Percentiles rank a stretch among this genome's conserved stretches.
Evolutionary conservation across 306 rosid species (phyloP).

Genomic region (Quillaja saponaria): DNA sequence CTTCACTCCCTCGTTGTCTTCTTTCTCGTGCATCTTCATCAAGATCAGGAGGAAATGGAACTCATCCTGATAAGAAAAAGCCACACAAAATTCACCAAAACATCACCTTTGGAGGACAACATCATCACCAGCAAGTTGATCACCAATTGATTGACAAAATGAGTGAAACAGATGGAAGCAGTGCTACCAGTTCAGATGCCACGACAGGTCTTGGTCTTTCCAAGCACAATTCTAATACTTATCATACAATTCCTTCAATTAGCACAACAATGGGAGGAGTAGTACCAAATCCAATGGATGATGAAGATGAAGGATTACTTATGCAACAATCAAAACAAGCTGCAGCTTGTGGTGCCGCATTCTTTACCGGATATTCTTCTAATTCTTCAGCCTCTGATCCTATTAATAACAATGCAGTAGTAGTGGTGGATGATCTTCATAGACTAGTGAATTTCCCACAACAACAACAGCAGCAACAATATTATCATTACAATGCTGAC

Average conservation of each 20-base stretch:
- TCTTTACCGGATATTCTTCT: conserved; percentile 31
- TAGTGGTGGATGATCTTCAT: conserved; percentile 71
- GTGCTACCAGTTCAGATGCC: conserved; percentile 35
- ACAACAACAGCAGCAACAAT: conserved; percentile 61
- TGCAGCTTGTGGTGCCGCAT: conserved; percentile 16
- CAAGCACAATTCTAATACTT: conserved; percentile 34
- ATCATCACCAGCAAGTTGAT: conserved; percentile 21
- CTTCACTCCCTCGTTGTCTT: conserved; percentile 84
- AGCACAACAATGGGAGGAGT: conserved; percentile 26
- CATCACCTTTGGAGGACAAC: conserved; percentile 42
- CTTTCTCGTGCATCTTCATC: conserved; percentile 64
- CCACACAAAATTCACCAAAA: conserved; percentile 32
- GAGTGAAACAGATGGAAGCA: conserved; percentile 50
- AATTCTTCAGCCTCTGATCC: conserved; percentile 20
- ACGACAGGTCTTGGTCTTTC: conserved; percentile 70
- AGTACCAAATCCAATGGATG: conserved; percentile 34
- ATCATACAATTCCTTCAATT: conserved; percentile 14
- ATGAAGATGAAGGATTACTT: conserved; percentile 42
- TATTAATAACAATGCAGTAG: neutral
- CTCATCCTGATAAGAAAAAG: conserved; percentile 30
- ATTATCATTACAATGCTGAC: conserved; percentile 33
- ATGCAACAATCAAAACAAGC: conserved; percentile 33
- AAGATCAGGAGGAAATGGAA: neutral
- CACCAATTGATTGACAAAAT: conserved; percentile 29
- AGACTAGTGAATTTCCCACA: conserved; percentile 64